Percentiles rank a stretch among this genome's conserved stretches.
Evolutionary conservation across 257 asterid species (phyloP).

Genomic region (Petunia secreta): DNA sequence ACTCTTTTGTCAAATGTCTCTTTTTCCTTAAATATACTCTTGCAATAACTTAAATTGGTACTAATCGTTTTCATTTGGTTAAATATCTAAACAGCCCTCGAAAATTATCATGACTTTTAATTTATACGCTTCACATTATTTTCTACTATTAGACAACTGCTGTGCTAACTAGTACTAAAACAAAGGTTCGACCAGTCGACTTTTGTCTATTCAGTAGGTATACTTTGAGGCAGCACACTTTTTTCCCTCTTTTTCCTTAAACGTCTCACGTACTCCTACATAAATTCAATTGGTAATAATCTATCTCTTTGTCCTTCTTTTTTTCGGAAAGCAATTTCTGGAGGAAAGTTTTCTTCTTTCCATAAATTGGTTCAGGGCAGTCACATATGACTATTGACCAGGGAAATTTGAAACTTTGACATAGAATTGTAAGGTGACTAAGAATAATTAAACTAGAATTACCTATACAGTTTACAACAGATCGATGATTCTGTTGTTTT

Average conservation of each 20-base stretch:
- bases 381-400: neutral
- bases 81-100: too few relatives aligned
- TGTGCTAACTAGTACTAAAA: neutral
- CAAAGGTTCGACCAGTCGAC: neutral
- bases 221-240: neutral
- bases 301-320: neutral
- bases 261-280: neutral
- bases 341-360: neutral
- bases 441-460: too few relatives aligned
- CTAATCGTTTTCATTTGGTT: neutral
- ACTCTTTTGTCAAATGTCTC: neutral
- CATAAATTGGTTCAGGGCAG: neutral
- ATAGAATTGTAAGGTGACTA: neutral
- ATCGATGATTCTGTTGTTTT: too few relatives aligned
- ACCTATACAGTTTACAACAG: too few relatives aligned
- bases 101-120: too few relatives aligned
- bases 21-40: neutral
- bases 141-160: too few relatives aligned
- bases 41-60: neutral
- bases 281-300: neutral
- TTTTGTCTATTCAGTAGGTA: neutral
- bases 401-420: neutral
- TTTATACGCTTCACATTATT: too few relatives aligned
- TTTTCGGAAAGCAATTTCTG: neutral
- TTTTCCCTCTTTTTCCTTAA: neutral